A percentile compares a stretch with the other conserved stretches of the same genome.
These are phyloP conservation scores for Meyerozyma athensensis DNA, from an alignment of 1,139 yeast species.

Conservation along the genomic window DNA sequence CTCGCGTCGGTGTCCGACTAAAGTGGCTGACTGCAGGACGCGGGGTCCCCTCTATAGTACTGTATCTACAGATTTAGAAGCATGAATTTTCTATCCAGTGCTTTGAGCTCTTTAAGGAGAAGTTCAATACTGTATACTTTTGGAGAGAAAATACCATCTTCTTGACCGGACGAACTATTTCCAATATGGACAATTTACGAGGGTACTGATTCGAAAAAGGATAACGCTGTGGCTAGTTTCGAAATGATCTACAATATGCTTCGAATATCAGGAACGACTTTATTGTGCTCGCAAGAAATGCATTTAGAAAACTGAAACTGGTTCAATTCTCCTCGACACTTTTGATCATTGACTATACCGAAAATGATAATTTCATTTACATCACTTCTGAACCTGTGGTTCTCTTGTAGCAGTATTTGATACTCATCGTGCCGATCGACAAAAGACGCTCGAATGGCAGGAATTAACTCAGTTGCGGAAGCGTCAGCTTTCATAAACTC, in stretches of 20 bases:
- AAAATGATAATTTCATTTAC: constrained; percentile 56
- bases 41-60: too few relatives aligned
- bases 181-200: constrained; percentile 45
- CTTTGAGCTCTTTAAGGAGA: constrained; percentile 52
- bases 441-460: constrained; percentile 47
- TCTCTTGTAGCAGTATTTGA: constrained; percentile 47
- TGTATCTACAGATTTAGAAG: background rate
- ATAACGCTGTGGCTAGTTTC: constrained; percentile 50
- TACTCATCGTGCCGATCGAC: constrained; percentile 16
- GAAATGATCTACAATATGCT: constrained; percentile 49
- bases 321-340: constrained; percentile 78
- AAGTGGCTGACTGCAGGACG: too few relatives aligned
- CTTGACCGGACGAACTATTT: constrained; percentile 21
- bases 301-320: constrained; percentile 59
- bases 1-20: too few relatives aligned
- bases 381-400: constrained; percentile 72
- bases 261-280: constrained; percentile 23
- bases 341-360: constrained; percentile 63
- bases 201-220: constrained; percentile 42
- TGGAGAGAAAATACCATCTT: constrained; percentile 36
- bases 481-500: constrained; percentile 60
- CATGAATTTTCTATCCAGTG: constrained; percentile 60
- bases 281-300: constrained; percentile 55
- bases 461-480: constrained; percentile 52
- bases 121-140: constrained; percentile 53